Evolutionary conservation across 805 yeast genomes (phyloP).

Genomic region (Debaryomyces tyrocola): DNA sequence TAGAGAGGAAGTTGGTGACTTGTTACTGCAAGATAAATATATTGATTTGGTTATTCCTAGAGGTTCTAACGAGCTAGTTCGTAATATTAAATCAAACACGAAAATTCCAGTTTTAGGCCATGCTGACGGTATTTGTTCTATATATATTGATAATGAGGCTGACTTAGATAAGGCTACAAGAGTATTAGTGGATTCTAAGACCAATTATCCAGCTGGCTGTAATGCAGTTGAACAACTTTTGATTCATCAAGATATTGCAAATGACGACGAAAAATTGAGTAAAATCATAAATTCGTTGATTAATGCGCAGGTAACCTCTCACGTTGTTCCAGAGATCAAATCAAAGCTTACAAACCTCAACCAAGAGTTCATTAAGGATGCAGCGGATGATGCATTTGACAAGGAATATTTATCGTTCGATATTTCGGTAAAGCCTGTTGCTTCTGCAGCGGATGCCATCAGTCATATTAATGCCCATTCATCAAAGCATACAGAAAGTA

Average conservation of each 20-base stretch:
- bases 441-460: constrained; percentile 69
- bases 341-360: constrained; percentile 16
- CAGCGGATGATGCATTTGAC: constrained; percentile 69
- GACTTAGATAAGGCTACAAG: constrained; percentile 75
- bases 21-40: constrained; percentile 80
- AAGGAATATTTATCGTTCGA: constrained; percentile 84
- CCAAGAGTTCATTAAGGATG: constrained; percentile 40
- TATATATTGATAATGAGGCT: constrained; percentile 76
- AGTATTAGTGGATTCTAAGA: constrained; percentile 82
- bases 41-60: constrained; percentile 96
- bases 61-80: constrained; percentile 92
- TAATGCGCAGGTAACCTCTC: constrained; percentile 70
- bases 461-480: constrained; percentile 86
- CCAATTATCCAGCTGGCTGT: constrained; percentile 99
- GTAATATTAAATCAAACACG: constrained; percentile 80
- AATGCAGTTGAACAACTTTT: constrained; percentile 91
- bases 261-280: constrained; percentile 20
- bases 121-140: constrained; percentile 96
- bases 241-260: constrained; percentile 47
- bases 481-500: constrained; percentile 94
- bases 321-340: constrained; percentile 58
- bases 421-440: constrained; percentile 68
- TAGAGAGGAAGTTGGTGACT: constrained; percentile 84
- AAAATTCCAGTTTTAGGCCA: constrained; percentile 97
- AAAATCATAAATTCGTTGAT: constrained; percentile 43